Conservation (phyloP, 257 asterid species). For the Penstemon davidsonii region DNA sequence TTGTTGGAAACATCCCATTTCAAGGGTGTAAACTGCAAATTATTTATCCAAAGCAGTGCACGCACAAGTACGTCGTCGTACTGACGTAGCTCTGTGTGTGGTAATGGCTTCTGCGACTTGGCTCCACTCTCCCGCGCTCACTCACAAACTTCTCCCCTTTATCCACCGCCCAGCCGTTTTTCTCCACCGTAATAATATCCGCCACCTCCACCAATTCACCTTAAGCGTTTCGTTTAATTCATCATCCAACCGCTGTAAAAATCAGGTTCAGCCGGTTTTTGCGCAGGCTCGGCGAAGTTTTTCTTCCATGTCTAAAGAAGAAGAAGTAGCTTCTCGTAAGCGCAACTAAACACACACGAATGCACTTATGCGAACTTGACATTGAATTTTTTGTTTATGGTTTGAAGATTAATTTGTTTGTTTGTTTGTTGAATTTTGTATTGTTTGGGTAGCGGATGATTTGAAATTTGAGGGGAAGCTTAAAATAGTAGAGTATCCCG, state of each 20-base stretch:
- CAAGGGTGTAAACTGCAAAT: no score
- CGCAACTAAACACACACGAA: not conserved
- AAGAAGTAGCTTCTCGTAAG: slow-evolving; percentile 64
- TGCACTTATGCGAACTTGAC: not conserved
- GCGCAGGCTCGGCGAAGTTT: slow-evolving; percentile 4
- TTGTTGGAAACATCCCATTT: no score
- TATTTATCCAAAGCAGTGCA: no score
- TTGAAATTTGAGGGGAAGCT: slow-evolving; percentile 64
- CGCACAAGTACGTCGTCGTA: no score
- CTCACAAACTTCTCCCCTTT: slow-evolving; percentile 33
- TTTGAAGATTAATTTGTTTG: not conserved
- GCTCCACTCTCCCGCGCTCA: slow-evolving; percentile 38
- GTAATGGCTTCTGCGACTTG: slow-evolving; percentile 50
- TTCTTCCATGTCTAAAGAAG: slow-evolving; percentile 44
- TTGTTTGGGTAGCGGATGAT: slow-evolving; percentile 62
- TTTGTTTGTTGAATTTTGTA: not conserved
- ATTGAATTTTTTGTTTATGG: not conserved
- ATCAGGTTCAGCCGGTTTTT: slow-evolving; percentile 58
- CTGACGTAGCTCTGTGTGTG: slow-evolving; percentile 7
- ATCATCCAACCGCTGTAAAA: slow-evolving; percentile 27
- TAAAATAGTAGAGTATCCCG: slow-evolving; percentile 71
- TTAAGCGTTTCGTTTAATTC: slow-evolving; percentile 18
- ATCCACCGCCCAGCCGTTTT: slow-evolving; percentile 30
- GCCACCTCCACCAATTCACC: slow-evolving; percentile 24
- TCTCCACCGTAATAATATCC: slow-evolving; percentile 12